Percentiles rank a stretch among this genome's conserved stretches.
Conservation (phyloP, 2,329 filamentous ascomycete species). For the Aureobasidium subglaciale region DNA sequence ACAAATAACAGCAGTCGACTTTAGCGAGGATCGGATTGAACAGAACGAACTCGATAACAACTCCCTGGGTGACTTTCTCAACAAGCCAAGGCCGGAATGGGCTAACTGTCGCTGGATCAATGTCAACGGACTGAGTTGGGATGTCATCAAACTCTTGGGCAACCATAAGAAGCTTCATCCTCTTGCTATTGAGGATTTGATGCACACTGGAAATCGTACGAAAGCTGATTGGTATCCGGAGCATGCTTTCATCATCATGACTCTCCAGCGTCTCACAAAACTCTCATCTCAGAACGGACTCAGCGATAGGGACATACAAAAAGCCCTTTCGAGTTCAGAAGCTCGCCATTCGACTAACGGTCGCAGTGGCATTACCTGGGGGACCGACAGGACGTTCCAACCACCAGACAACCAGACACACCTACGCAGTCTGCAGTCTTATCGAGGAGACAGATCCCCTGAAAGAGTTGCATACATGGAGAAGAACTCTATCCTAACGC, state of each 20-base stretch:
- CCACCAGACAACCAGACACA: conserved; percentile 5
- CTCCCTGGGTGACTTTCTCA: conserved; percentile 60
- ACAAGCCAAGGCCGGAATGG: conserved; percentile 60
- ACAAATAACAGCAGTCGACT: conserved; percentile 81
- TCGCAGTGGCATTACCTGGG: not conserved
- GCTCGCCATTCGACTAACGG: not conserved
- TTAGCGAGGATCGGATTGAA: conserved; percentile 53
- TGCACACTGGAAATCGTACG: conserved; percentile 74
- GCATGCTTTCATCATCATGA: conserved; percentile 47
- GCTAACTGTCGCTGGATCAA: conserved; percentile 85
- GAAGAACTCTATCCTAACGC: conserved; percentile 61
- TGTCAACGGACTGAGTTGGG: conserved; percentile 84
- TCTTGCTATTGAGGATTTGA: conserved; percentile 79
- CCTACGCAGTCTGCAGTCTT: conserved; percentile 65
- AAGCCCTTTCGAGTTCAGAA: not conserved
- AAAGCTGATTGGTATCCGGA: conserved; percentile 81
- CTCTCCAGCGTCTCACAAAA: conserved; percentile 7
- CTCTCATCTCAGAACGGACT: not conserved
- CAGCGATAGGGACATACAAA: not conserved
- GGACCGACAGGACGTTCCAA: not conserved
- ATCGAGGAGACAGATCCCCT: conserved; percentile 65
- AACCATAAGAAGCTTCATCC: conserved; percentile 71
- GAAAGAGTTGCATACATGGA: conserved; percentile 78
- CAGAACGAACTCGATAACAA: conserved; percentile 66
- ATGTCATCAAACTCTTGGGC: conserved; percentile 74